These are phyloP conservation scores for Colletotrichum viniferum DNA, from an alignment of 2,329 filamentous ascomycete genomes.

Conservation along the genomic window DNA sequence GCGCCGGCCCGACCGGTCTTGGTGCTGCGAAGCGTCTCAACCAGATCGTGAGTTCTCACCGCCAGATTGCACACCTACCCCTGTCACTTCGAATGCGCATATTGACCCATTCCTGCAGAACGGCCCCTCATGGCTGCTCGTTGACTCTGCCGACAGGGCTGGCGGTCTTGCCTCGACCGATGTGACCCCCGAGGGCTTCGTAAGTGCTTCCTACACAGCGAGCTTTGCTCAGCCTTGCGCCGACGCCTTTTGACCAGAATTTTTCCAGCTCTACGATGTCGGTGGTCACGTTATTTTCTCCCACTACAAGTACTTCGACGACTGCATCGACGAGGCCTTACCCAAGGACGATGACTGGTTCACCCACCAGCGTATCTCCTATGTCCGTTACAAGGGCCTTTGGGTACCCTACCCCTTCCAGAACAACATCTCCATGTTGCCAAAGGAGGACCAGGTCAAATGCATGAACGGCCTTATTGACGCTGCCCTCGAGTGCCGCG, in stretches of 20 bases:
- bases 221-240: background rate
- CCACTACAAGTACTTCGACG: conserved; percentile 99
- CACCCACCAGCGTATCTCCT: conserved; percentile 97
- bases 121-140: conserved; percentile 92
- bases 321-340: conserved; percentile 96
- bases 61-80: conserved; percentile 25
- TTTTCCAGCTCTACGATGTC: conserved; percentile 88
- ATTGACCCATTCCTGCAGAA: conserved; percentile 58
- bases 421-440: conserved; percentile 99
- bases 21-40: conserved; percentile 98
- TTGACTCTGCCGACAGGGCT: conserved; percentile 89
- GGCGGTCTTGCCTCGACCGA: conserved; percentile 97
- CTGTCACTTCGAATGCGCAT: conserved; percentile 24
- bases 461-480: conserved; percentile 97
- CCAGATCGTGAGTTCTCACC: conserved; percentile 76
- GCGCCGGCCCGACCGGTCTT: conserved; percentile 94
- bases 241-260: conserved; percentile 15
- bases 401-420: conserved; percentile 99
- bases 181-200: conserved; percentile 93
- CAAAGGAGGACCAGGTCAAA: conserved; percentile 94
- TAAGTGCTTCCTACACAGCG: conserved; percentile 58
- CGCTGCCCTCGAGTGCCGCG: conserved; percentile 84
- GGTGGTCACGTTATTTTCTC: conserved; percentile 99
- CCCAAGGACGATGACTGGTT: conserved; percentile 96
- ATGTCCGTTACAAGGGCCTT: conserved; percentile 93